Evolutionary conservation across 495 filamentous ascomycete genomes (phyloP), one percentile per base, ranked within the genome.

Genomic region (Alectoria sarmentosa): DNA sequence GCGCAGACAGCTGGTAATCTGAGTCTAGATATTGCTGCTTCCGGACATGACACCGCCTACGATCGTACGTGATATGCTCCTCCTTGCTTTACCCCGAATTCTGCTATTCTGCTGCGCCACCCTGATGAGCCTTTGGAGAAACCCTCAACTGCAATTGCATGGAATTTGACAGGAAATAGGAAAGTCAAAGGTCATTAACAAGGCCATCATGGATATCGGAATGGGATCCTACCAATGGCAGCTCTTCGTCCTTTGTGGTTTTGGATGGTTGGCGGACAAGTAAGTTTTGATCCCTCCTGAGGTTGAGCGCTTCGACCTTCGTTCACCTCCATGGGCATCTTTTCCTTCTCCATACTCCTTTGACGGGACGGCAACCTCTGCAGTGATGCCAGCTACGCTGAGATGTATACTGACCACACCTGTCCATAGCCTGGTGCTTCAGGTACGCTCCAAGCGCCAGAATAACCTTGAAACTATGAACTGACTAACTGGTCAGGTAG

Each of bases 171-270:
- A 48, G 5, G 49, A 11, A 46, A 23, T 59, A 82, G 79, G 78
- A 52, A 83, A 83, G 69, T 76, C 82, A 5, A 84, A 82, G 66
- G 77, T 86, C 15, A 83, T 86, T 66, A 86, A 85, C 69, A 77
- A 82, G 58, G 83, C 84, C 11, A 77, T 86, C 38, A 77, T 82
- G 65, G 89, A 93, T 72, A 92, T 94, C 67, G 90, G 90, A 10
- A 94, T 93, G 83, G 90, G 90, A 63, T 79, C 80, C 65, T 95
- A 94, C 69, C 90, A 95, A 75, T 92, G 86, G 86, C 81, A 88
- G 67, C 79, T 93, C 4, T 92, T 92, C 73, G 75, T 82, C 56
- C 86, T 95, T n/a, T 88, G 89, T 62, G 89, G 89, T 0, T 94
- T 91, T 69, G 90, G 90, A 42, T 93, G 87, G 87, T 69, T 79